Percentiles rank a stretch among this genome's conserved stretches.
phyloP scores from a whole-genome alignment of 140 eudicot species.

The Anethum foeniculum region DNA sequence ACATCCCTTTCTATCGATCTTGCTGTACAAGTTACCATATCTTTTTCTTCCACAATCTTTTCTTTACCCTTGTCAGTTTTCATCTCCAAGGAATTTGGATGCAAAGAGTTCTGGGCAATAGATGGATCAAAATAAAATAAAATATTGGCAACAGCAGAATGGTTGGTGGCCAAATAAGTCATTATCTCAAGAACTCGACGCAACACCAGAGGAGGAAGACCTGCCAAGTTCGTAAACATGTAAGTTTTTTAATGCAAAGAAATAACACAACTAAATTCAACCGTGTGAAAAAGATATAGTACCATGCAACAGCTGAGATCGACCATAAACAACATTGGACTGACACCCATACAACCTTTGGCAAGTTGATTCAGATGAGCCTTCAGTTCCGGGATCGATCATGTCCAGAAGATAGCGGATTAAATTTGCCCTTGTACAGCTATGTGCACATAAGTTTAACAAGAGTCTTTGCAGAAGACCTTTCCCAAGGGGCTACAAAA shows the following conservation, averaged over 20 bases:
- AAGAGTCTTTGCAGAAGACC: slow-evolving; percentile 85
- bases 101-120: slow-evolving; percentile 44
- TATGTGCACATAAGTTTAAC: slow-evolving; percentile 78
- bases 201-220: slow-evolving; percentile 91
- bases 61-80: slow-evolving; percentile 66
- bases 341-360: slow-evolving; percentile 95
- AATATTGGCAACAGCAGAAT: slow-evolving; percentile 72
- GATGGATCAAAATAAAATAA: slow-evolving; percentile 69
- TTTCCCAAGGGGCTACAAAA: slow-evolving; percentile 77
- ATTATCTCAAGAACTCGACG: slow-evolving; percentile 80
- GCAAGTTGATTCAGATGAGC: slow-evolving; percentile 46
- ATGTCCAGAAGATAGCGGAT: slow-evolving; percentile 64
- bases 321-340: slow-evolving; percentile 80
- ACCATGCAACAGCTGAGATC: slow-evolving; percentile 84
- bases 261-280: slow-evolving; percentile 5
- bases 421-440: slow-evolving; percentile 61
- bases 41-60: slow-evolving; percentile 47
- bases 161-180: slow-evolving; percentile 83
- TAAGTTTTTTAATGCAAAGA: neutral
- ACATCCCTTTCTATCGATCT: slow-evolving; percentile 31
- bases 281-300: slow-evolving; percentile 11
- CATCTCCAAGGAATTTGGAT: slow-evolving; percentile 21
- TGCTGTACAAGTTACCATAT: slow-evolving; percentile 22
- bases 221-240: slow-evolving; percentile 34
- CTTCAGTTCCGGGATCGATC: slow-evolving; percentile 69